Evolutionary conservation across 139 green algal species (phyloP), one percentile per base, ranked within the genome.

Genomic region (Volvox africanus): DNA sequence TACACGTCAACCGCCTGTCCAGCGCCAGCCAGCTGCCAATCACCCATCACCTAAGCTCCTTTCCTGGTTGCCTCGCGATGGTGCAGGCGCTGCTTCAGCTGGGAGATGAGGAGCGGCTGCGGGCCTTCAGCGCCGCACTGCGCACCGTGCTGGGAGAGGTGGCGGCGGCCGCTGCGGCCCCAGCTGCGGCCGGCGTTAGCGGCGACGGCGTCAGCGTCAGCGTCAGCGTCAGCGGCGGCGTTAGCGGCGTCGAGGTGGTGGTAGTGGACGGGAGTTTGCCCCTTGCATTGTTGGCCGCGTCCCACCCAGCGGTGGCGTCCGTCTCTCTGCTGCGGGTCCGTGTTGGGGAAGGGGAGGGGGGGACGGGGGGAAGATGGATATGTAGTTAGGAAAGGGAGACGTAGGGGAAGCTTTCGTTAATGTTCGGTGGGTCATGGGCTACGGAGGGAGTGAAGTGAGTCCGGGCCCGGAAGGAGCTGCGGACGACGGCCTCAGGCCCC

Each of bases 291-390:
- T 36, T 91, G 76, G 76, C 87, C 16, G 87, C 76, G 0, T 18
- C 16, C 0, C 87, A 91, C 61, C 87, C 76, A 2, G 61, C 1
- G 0, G 76, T 91, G 13, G 76, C 37, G 24, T 71, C 61, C 0
- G 87, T 91, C 1, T 86, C 87, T 11, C 33, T 91, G 33, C 87
- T 91, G 33, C 87, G 86, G 75, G 87, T 86, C 44, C 44, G 44
- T 55, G 44, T 55, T 9, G 9, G n/a, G n/a, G n/a, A n/a, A n/a
- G n/a, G n/a, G 44, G 44, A 55, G 44, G 44, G 44, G 44, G 44
- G 9, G 44, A 55, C 44, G 44, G 44, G 9, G 9, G 44, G 5
- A 9, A 55, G 44, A 55, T 55, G 5, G n/a, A n/a, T n/a, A n/a
- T n/a, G n/a, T n/a, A n/a, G n/a, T n/a, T n/a, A n/a, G n/a, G n/a